Conservation (phyloP, 371 early-diverging fungal genomes). For the Lichtheimia corymbifera region DNA sequence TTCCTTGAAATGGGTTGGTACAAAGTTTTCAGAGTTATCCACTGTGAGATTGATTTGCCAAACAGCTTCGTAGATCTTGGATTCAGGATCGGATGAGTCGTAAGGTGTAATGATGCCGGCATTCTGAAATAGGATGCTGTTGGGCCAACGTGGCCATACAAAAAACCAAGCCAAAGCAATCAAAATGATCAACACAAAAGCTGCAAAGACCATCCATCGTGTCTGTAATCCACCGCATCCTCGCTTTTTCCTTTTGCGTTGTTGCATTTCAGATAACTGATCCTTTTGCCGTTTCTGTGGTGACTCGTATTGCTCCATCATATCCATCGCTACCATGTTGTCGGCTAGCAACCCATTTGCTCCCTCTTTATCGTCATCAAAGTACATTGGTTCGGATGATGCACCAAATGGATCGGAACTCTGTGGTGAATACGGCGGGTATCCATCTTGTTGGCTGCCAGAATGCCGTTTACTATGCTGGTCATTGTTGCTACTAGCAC, state of each 20-base stretch:
- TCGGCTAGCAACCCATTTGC: conserved; percentile 42
- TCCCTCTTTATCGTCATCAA: conserved; percentile 35
- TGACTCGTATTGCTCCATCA: conserved; percentile 25
- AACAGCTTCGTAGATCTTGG: background rate
- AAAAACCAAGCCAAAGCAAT: conserved; percentile 39
- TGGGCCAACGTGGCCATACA: conserved; percentile 47
- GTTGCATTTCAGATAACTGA: conserved; percentile 19
- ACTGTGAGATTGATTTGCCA: conserved; percentile 25
- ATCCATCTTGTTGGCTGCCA: conserved; percentile 21
- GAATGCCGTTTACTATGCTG: conserved; percentile 12
- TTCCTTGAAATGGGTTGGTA: conserved; percentile 23
- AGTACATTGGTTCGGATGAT: conserved; percentile 32
- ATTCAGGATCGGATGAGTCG: conserved; percentile 4
- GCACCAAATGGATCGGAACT: conserved; percentile 24
- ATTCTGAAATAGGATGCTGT: conserved; percentile 17
- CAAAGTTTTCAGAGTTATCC: conserved; percentile 28
- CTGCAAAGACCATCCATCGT: conserved; percentile 26
- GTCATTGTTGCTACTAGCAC: conserved; percentile 13
- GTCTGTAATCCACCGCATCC: conserved; percentile 27
- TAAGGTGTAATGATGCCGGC: conserved; percentile 13
- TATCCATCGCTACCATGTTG: conserved; percentile 44
- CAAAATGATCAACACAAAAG: conserved; percentile 28
- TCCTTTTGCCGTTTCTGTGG: background rate
- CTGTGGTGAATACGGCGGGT: conserved; percentile 47
- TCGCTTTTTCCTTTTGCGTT: conserved; percentile 22